Base-by-base conservation (phyloP, 2,329 filamentous ascomycete genomes). In the Fusarium transvaalense region DNA sequence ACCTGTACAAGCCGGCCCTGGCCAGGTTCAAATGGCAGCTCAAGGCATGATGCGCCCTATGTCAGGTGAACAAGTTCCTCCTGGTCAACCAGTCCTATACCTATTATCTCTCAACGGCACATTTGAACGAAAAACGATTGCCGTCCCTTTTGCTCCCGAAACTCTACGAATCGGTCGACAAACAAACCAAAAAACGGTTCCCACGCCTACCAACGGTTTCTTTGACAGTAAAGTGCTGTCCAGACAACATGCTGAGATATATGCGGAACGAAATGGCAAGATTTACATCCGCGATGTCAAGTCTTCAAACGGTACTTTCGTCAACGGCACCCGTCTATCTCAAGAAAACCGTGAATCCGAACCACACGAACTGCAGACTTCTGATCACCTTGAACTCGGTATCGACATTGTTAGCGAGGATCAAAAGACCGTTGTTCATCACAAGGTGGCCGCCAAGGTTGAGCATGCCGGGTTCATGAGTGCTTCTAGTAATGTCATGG, bases 381-480 rank as follows among this genome's bases (percentile, higher is more conserved):
- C 93, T 70, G 96, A 99, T 76, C 93, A 96, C 67, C 83, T 99
- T 54, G 96, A 99, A 77, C 86, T 99, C 35, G 96, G 96, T 57
- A 99, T 99, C 74, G 96, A 99, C 77, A 99, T 99, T 76, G 95
- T 99, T 52, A 97, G 93, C 79, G 96, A 99, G 78, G 96, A 99
- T 77, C 95, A 98, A 78, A 98, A 97, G 82, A 97, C 94, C 0
- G 94, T 99, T 29, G 94, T 99, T 15, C 96, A 99, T 77, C 96
- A 98, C 82, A 99, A 99, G 77, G 96, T 99, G 47, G 94, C 95
- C 21, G 94, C 96, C 57, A 97, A 97, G 77, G 94, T 99, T 57
- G 96, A 99, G 78, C 93, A 97, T 81, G 94, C 96, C 38, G 96
- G 96, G 9, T 91, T 95, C 68, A 88, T 94, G 67, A 90, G 87